Conservation (phyloP, 371 early-diverging fungal genomes). For the Apophysomyces ossiformis region DNA sequence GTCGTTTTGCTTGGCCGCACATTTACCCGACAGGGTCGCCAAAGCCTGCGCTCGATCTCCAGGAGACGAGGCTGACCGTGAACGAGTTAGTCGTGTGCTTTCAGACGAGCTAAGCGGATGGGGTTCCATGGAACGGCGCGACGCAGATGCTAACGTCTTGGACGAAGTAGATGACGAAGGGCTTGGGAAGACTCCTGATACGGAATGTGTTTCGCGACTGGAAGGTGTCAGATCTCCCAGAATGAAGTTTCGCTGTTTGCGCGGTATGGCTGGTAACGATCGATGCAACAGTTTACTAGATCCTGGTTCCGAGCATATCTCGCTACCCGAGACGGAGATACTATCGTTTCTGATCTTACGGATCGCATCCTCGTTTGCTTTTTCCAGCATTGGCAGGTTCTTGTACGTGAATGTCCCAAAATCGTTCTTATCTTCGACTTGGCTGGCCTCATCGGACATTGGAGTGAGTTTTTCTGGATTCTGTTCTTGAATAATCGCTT, state of each 20-base stretch:
- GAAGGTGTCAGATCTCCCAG: constrained; percentile 13
- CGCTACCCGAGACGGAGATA: constrained; percentile 23
- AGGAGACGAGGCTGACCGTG: constrained; percentile 24
- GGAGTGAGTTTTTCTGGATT: constrained; percentile 32
- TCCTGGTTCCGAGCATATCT: neutral
- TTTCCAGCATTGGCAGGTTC: constrained; percentile 86
- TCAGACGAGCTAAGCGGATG: constrained; percentile 14
- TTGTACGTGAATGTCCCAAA: constrained; percentile 94
- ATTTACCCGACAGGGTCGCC: neutral
- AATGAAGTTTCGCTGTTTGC: constrained; percentile 27
- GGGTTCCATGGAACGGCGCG: constrained; percentile 24
- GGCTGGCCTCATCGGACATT: neutral
- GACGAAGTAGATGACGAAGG: constrained; percentile 23
- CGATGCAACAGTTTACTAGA: constrained; percentile 8
- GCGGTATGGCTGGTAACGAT: constrained; percentile 23
- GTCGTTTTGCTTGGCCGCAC: constrained; percentile 1
- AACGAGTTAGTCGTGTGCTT: neutral
- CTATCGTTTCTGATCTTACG: constrained; percentile 67
- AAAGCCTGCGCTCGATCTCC: constrained; percentile 15
- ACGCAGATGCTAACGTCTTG: neutral
- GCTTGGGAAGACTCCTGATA: constrained; percentile 20
- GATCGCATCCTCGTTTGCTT: constrained; percentile 85
- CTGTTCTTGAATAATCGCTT: constrained; percentile 50
- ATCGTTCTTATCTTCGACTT: constrained; percentile 54
- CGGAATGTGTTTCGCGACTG: constrained; percentile 1